Base-by-base conservation (phyloP, 345 rosid genomes). In the Brassica juncea region DNA sequence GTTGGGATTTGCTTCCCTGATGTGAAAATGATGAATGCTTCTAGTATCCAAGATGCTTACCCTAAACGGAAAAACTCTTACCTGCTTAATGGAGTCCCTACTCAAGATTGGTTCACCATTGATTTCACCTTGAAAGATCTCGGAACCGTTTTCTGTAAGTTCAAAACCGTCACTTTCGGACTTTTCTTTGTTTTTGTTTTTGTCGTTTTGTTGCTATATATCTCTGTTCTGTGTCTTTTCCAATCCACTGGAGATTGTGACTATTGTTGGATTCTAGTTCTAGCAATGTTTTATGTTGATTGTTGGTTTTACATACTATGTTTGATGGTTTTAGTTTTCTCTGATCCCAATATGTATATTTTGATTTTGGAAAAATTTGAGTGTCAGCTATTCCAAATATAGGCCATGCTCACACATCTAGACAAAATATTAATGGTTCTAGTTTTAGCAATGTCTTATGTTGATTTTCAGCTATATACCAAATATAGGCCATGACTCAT, bases 1-100 rank as follows among this genome's bases (percentile, higher is more conserved):
- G 72, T 54, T 52, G 99, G 98, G 30, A 86, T 95, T 82, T 95
- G 99, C 75, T 81, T 85, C 61, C 88, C 98, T 70, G 83, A 89
- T 80, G 39, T 95, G 57, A 82, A n/a, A 37, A 86, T 95, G 73
- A 60, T 80, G 1, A 89, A 90, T 82, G 79, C 76, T 78, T 87
- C 97, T 63, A 42, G 49, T 68, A 78, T 90, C 35, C 1, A 21
- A 0, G 0, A 0, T 5, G 6, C 66, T 78, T 87, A 72, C 76
- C 63, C 14, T 3, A 19, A 55, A 30, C 82, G 59, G 44, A 7
- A 8, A 1, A 84, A 23, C 12, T 8, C 75, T 49, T 90, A 95
- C 69, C 32, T 47, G 14, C 85, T 95, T 73, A 83, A 95, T 77
- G 99, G 98, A 4, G 79, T 74, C 34, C 21, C 65, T 31, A 84